phyloP scores from a whole-genome alignment of 495 filamentous ascomycete species.

The Aspergillus campestris region DNA sequence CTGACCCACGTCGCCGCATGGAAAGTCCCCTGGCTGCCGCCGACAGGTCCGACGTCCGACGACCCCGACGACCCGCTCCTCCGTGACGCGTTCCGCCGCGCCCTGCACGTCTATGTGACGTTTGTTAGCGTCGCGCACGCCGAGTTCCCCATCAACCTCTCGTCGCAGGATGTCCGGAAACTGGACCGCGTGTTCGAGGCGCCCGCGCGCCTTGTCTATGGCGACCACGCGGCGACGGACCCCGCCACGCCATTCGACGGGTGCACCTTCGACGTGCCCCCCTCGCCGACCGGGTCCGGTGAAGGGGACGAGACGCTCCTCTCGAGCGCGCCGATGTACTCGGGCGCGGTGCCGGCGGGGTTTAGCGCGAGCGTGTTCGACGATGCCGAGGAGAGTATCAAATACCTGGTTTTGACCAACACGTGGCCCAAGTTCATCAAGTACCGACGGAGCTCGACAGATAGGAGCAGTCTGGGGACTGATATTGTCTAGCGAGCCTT shows the following conservation, averaged over 20 bases:
- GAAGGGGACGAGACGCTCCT: too few species aligned
- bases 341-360: slow-evolving; percentile 35
- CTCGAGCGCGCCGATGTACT: slow-evolving; percentile 7
- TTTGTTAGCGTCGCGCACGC: slow-evolving; percentile 48
- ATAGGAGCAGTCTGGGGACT: background rate
- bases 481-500: too few species aligned
- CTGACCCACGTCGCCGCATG: slow-evolving; percentile 49
- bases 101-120: slow-evolving; percentile 49
- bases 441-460: slow-evolving; percentile 10
- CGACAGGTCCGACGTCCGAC: slow-evolving; percentile 10
- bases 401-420: slow-evolving; percentile 60
- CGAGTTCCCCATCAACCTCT: slow-evolving; percentile 58
- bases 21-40: slow-evolving; percentile 25
- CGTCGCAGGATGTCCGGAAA: slow-evolving; percentile 33
- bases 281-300: slow-evolving; percentile 19
- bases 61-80: slow-evolving; percentile 19
- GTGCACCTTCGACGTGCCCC: slow-evolving; percentile 7
- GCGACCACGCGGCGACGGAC: slow-evolving; percentile 21
- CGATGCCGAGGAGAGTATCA: slow-evolving; percentile 51
- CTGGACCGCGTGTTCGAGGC: slow-evolving; percentile 44
- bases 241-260: slow-evolving; percentile 26
- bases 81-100: slow-evolving; percentile 39
- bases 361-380: slow-evolving; percentile 52
- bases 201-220: slow-evolving; percentile 26
- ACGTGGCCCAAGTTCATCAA: slow-evolving; percentile 60